These are phyloP conservation scores for Penicillium antarcticum DNA, from an alignment of 495 filamentous ascomycete genomes.

Conservation along the genomic window DNA sequence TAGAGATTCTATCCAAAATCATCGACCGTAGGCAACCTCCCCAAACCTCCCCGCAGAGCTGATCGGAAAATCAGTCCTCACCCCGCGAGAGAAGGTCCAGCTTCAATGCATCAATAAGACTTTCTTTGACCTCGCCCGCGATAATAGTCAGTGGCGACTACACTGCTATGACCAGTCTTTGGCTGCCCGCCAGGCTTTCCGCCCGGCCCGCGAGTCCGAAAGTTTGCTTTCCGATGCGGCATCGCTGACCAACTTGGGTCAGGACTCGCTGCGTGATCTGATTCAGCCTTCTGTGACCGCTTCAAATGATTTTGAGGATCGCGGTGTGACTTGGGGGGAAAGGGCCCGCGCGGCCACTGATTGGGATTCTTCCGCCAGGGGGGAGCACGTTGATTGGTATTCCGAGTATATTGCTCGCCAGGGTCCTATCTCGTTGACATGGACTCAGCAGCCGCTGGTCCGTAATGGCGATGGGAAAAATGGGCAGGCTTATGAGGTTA, in stretches of 20 bases:
- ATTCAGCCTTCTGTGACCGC: constrained; percentile 30
- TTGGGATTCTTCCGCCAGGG: constrained; percentile 77
- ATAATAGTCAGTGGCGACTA: constrained; percentile 71
- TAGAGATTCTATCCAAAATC: constrained; percentile 74
- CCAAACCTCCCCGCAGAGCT: constrained; percentile 24
- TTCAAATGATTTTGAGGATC: constrained; percentile 9
- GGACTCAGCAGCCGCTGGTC: constrained; percentile 62
- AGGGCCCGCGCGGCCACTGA: constrained; percentile 60
- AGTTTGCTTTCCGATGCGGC: constrained; percentile 27
- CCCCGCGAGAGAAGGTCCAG: constrained; percentile 61
- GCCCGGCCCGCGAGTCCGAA: constrained; percentile 24
- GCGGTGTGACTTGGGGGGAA: constrained; percentile 27
- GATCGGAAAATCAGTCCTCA: constrained; percentile 54
- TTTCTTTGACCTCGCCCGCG: constrained; percentile 66
- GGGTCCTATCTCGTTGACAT: constrained; percentile 68
- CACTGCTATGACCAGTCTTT: constrained; percentile 70
- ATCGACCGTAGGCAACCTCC: constrained; percentile 58
- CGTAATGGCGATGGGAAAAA: constrained; percentile 21
- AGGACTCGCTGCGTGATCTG: constrained; percentile 33
- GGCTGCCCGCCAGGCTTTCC: constrained; percentile 39
- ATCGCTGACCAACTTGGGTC: constrained; percentile 32
- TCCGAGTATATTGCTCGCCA: constrained; percentile 83
- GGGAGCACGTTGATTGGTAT: constrained; percentile 69
- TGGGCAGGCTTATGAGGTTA: constrained; percentile 49
- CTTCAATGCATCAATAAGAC: constrained; percentile 69